Evolutionary conservation across 2,329 filamentous ascomycete species (phyloP), one percentile per base, ranked within the genome.

Genomic region (Zasmidium cellare): DNA sequence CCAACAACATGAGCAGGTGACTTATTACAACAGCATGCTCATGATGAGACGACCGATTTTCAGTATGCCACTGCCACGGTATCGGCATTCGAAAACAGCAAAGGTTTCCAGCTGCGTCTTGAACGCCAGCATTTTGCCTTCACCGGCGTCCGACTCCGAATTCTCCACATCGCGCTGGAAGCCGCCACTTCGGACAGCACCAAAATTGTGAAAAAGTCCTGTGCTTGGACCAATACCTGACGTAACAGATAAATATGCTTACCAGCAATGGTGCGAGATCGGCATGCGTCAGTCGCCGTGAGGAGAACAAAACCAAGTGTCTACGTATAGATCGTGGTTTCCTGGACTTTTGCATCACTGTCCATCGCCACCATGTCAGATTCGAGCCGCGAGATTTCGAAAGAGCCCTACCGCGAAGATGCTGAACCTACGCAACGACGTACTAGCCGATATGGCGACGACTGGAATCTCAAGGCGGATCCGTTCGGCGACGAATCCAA

Each of bases 401-500:
- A 41, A 41, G 35, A 41, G 24, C 20, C 24, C 31, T 31, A 45
- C 22, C 35, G 44, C 2, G 38, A 53, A 1, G 35, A 9, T 9
- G 22, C 9, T 19, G 50, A 53, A 9, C 28, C 35, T 1, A 20
- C 38, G 25, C 38, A 20, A 6, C 51, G 44, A 19, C 35, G 22
- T 5, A 24, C 22, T 5, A 52, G 48, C 25, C 51, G 46, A 25
- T 52, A 51, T 57, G 55, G 24, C 3, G 6, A n/a, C 16, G 35
- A 41, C n/a, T 41, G 35, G 35, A 41, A 41, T 41, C 35, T 41
- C 12, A n/a, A 38, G 11, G 48, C n/a, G 14, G 57, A 60, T 25
- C 57, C 57, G 14, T 60, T 60, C 51, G 57, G 53, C 2, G 57
- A 60, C 22, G 57, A 60, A 25, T 45, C 49, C 19, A 51, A 60